Evolutionary conservation across 176 grass and related monocot species (phyloP), one percentile per base, ranked within the genome.

Genomic region (Cenchrus americanus): DNA sequence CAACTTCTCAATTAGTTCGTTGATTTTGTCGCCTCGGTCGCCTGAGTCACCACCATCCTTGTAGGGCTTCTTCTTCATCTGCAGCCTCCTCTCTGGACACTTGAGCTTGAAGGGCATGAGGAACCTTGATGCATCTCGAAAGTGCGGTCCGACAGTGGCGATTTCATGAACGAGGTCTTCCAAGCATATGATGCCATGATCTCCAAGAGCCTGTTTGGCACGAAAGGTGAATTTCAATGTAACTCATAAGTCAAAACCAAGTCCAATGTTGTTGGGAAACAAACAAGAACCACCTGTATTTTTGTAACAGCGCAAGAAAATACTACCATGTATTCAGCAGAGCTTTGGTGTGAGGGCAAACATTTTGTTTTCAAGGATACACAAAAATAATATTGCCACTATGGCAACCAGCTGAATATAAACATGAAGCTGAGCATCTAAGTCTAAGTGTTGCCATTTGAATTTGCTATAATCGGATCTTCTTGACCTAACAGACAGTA

Each of bases 31-130:
- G 1, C 81, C 93, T 0, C 87, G 87, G 58, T 94, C 60, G 32
- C 93, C 93, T 0, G 93, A 68, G 81, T 94, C 93, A 3, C 90
- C 93, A 12, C 90, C 93, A n/a, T 86, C 84, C 82, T 94, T 92
- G 82, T 70, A 92, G 13, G 85, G 79, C 40, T 81, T 94, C 76
- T 84, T 88, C 87, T 94, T 94, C 87, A 92, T 78, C 52, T 73
- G 87, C 14, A 94, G 70, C 70, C 85, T 74, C 54, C 93, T 86
- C 71, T 94, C 93, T 18, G 93, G 93, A 21, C 87, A 90, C 62
- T 94, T 94, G 64, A 94, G 93, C 65, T 69, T 94, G 30, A 94
- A 71, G 8, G 93, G 93, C 87, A 84, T 86, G 51, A 94, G 85
- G 71, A 94, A 94, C 14, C 2, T 77, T 1, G 79, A 40, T 18